Conservation (phyloP, 768 basidiomycete genomes). For the Dictyophora rubrovolvata region DNA sequence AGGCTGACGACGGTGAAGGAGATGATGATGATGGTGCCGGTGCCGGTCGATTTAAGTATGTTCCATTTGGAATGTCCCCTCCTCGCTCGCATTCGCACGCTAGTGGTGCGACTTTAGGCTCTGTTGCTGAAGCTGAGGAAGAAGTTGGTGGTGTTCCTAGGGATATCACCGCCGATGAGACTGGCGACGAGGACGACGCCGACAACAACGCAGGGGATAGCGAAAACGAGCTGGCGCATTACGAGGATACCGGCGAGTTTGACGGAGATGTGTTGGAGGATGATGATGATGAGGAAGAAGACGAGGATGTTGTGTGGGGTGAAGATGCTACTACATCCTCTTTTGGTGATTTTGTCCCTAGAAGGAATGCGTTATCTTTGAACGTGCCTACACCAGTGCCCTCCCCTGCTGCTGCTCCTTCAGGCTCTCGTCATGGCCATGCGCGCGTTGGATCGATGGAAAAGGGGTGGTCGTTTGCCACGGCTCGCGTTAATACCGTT, state of each 20-base stretch:
- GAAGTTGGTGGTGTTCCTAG: conserved; percentile 37
- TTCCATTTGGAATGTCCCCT: not conserved
- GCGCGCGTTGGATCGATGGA: conserved; percentile 36
- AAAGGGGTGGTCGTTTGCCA: conserved; percentile 58
- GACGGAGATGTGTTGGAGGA: conserved; percentile 61
- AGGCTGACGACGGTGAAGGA: conserved; percentile 10
- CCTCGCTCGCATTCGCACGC: not conserved
- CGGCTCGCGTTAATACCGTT: conserved; percentile 11
- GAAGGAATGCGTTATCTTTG: conserved; percentile 10
- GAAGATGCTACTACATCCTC: conserved; percentile 21
- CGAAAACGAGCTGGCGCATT: conserved; percentile 50
- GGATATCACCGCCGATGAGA: conserved; percentile 2
- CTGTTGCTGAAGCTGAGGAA: conserved; percentile 38
- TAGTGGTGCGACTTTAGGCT: not conserved
- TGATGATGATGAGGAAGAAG: conserved; percentile 54
- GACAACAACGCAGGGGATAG: conserved; percentile 33
- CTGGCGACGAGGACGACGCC: conserved; percentile 13
- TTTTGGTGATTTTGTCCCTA: conserved; percentile 18
- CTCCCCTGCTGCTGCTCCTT: conserved; percentile 14
- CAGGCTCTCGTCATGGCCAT: conserved; percentile 18
- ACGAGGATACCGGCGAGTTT: conserved; percentile 55
- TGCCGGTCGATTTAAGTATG: not conserved
- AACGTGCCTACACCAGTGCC: conserved; percentile 14
- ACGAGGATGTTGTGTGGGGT: conserved; percentile 37
- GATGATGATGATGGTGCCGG: conserved; percentile 1